These are phyloP conservation scores for Eutrema yunnanense DNA, from an alignment of 345 rosid species.

Conservation along the genomic window DNA sequence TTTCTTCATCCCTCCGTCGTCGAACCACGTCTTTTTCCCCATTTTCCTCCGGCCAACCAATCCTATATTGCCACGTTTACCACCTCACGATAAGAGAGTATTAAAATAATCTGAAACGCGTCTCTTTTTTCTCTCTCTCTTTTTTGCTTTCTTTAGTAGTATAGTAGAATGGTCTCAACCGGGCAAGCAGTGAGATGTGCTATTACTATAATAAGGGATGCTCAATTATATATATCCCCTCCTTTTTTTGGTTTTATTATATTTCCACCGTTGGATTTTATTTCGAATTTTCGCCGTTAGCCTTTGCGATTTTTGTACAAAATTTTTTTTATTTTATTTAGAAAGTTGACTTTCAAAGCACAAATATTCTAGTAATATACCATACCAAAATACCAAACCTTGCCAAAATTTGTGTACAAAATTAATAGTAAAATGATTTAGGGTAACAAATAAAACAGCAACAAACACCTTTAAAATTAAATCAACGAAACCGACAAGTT, in stretches of 20 bases:
- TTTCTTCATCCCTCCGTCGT: slow-evolving; percentile 40
- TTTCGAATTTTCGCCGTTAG: background rate
- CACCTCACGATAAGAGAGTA: background rate
- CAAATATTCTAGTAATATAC: background rate
- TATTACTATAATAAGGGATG: background rate
- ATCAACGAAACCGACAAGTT: too few species aligned
- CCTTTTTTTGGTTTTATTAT: background rate
- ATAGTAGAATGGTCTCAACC: background rate
- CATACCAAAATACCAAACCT: background rate
- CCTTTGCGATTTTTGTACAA: background rate
- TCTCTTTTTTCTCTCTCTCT: background rate
- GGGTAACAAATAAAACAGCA: background rate
- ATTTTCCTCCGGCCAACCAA: slow-evolving; percentile 7
- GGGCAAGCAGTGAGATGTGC: background rate
- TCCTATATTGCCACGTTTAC: background rate
- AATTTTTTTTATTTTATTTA: too few species aligned
- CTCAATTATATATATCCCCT: background rate
- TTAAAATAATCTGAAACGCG: background rate
- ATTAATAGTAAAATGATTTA: background rate
- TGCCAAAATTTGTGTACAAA: background rate
- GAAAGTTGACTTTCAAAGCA: background rate
- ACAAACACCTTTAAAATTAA: too few species aligned
- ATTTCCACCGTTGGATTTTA: background rate
- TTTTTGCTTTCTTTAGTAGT: background rate
- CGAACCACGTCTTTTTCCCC: slow-evolving; percentile 25